Conservation (phyloP, 2,329 filamentous ascomycete genomes). For the Ceratocystis diversiconidia region DNA sequence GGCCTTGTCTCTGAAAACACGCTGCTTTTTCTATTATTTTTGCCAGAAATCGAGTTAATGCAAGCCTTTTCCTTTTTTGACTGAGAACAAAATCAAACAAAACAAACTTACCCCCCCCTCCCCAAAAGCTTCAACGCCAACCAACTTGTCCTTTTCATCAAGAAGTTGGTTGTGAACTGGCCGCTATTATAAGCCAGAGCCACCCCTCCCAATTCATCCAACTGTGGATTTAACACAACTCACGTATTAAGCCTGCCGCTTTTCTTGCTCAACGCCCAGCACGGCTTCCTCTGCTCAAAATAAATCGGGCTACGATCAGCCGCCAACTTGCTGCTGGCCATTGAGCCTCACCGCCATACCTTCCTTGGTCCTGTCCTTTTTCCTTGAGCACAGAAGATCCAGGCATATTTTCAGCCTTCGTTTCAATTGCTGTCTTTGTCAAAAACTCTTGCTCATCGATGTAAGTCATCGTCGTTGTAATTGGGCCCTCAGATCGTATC, state of each 20-base stretch:
- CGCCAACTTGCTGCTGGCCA: not conserved
- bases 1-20: not conserved
- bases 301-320: not conserved
- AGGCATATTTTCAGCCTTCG: not conserved
- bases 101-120: not conserved
- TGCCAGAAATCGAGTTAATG: not conserved
- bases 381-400: not conserved
- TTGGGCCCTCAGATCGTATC: not conserved
- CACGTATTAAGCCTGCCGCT: not conserved
- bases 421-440: not conserved
- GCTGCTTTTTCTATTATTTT: not conserved
- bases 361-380: not conserved
- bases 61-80: not conserved
- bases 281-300: not conserved
- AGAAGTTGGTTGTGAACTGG: not conserved
- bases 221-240: not conserved
- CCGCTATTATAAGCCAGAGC: not conserved
- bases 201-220: not conserved
- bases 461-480: not conserved
- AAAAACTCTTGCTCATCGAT: not conserved
- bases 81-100: not conserved
- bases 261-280: not conserved
- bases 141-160: not conserved
- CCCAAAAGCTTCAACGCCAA: not conserved
- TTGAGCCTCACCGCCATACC: not conserved